Conservation (phyloP, 2,329 filamentous ascomycete species). For the Sphaceloma murrayae region DNA sequence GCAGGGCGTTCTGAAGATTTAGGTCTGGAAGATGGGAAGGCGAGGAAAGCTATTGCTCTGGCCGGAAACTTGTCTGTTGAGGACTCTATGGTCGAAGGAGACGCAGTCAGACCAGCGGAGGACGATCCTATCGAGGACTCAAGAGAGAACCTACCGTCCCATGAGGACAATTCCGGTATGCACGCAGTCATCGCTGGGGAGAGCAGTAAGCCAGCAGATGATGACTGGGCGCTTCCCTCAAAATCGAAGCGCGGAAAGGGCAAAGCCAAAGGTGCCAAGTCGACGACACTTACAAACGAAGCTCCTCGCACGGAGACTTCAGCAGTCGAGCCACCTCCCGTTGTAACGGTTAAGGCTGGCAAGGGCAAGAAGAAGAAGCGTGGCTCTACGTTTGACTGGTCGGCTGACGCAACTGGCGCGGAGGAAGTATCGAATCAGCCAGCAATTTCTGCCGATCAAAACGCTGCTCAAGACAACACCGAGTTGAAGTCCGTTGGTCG, state of each 20-base stretch:
- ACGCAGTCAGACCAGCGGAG: background rate
- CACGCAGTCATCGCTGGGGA: background rate
- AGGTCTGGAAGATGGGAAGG: background rate
- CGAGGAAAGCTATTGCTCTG: conserved; percentile 6
- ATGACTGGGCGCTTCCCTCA: conserved; percentile 22
- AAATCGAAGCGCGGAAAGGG: conserved; percentile 28
- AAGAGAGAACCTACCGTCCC: background rate
- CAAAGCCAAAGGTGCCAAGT: conserved; percentile 20
- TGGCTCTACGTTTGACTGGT: conserved; percentile 9
- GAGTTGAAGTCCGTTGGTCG: background rate
- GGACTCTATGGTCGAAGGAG: background rate
- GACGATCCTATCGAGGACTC: background rate
- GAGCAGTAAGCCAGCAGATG: conserved; percentile 16
- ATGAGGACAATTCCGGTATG: background rate
- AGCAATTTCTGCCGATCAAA: background rate
- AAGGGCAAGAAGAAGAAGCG: conserved; percentile 12
- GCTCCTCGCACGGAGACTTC: background rate
- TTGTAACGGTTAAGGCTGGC: background rate
- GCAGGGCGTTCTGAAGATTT: conserved; percentile 17
- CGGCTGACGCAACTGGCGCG: background rate
- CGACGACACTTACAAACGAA: background rate
- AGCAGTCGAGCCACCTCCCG: background rate
- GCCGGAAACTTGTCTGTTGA: conserved; percentile 1
- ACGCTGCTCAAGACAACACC: background rate
- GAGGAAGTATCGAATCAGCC: background rate